Conservation (phyloP, 1,139 yeast genomes). For the Saccharomycopsis hybrid region DNA sequence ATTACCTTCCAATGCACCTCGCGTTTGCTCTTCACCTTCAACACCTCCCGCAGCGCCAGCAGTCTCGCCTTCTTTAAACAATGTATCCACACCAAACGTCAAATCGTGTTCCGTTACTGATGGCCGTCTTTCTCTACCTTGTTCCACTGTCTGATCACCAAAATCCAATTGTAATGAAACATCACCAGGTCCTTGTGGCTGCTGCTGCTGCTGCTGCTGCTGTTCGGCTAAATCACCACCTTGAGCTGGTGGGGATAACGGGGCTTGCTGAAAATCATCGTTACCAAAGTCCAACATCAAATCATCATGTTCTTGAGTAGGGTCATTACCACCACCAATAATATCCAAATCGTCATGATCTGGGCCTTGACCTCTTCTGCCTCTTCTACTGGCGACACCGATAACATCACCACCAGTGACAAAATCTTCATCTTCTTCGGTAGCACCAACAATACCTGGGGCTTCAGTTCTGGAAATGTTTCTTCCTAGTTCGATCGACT, state of each 20-base stretch:
- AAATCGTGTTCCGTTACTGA: constrained; percentile 3
- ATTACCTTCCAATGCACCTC: not conserved
- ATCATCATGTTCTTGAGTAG: not conserved
- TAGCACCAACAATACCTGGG: not conserved
- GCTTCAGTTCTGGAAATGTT: constrained; percentile 18
- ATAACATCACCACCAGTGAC: not conserved
- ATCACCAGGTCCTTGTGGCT: not conserved
- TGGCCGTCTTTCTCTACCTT: constrained; percentile 10
- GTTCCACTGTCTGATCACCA: constrained; percentile 13
- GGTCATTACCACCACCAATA: constrained; percentile 23
- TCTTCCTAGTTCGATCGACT: constrained; percentile 32
- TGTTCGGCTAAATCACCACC: not conserved
- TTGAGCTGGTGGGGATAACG: not conserved
- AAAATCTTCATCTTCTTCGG: not conserved
- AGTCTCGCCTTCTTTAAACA: constrained; percentile 1
- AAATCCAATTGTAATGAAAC: not conserved
- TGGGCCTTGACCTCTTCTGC: constrained; percentile 19
- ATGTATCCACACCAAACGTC: constrained; percentile 14
- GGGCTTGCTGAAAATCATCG: not conserved
- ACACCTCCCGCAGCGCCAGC: not conserved
- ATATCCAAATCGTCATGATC: constrained; percentile 15
- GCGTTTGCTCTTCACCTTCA: not conserved
- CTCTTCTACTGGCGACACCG: not conserved
- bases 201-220: not conserved
- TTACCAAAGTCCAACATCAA: not conserved